Base-by-base conservation (phyloP, 2,329 filamentous ascomycete genomes). In the Fusarium ramigenum region DNA sequence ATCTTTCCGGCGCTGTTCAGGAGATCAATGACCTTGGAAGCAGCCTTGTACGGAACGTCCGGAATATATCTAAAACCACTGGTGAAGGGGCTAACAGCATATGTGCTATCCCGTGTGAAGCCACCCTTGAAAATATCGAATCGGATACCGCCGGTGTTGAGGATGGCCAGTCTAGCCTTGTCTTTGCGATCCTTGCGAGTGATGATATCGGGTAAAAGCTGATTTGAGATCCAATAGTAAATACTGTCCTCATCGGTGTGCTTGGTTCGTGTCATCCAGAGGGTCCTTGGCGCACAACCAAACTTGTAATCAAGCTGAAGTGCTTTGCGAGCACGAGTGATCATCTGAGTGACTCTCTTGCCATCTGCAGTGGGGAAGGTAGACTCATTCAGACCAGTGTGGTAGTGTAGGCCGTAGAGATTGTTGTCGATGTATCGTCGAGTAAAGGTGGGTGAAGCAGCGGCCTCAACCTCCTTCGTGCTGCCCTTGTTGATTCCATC, bases 391-490 rank as follows among this genome's bases (percentile, higher is more conserved):
- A 93, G 89, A 1, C 89, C 89, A 5, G 93, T 93, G 80, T 98
- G 96, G 77, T 96, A 89, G 77, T 95, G 88, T 66, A 97, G 87
- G 2, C 95, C 96, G 69, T 90, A 93, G 0, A 98, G 86, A 76
- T 98, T 98, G 83, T 95, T 98, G 83, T 98, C 96, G 69, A 98
- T 96, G 82, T 98, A 98, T 66, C 92, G 89, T 50, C 96, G 89
- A 60, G 88, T 87, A 79, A 97, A 98, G 4, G 85, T 87, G 47
- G 90, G 83, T 0, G 82, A 80, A 10, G 82, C 78, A 8, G 80
- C 73, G 1, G 83, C 64, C 9, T 80, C 79, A 3, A 79, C 63
- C 1, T 79, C 79, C 30, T 57, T 65, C 7, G 44, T 28, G 12
- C 77, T 76, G 6, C 78, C 78, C 43, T 58, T 69, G 28, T 84